phyloP scores from a whole-genome alignment of 139 green algal species.

The Chlamydomonas eustigma region DNA sequence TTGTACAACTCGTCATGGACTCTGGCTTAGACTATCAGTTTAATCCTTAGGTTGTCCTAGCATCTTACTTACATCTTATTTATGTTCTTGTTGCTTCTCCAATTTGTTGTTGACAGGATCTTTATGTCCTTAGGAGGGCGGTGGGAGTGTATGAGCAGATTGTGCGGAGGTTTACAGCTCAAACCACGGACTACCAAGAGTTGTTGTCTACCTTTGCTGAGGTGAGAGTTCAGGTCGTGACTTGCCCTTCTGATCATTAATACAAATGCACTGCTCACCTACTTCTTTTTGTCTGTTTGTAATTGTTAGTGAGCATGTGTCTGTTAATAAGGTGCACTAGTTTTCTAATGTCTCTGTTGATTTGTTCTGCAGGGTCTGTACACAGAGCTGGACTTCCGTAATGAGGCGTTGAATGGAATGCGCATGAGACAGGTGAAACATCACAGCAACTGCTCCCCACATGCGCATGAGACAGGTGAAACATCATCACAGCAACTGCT shows the following conservation, averaged over 20 bases:
- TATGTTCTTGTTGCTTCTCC: no score
- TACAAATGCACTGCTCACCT: no score
- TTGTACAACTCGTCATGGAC: no score
- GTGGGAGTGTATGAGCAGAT: conserved; percentile 79
- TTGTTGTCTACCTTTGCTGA: conserved; percentile 77
- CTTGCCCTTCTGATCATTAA: no score
- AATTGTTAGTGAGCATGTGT: no score
- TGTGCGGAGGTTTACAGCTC: conserved; percentile 61
- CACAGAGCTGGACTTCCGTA: conserved; percentile 91
- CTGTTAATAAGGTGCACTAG: no score
- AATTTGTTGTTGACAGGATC: no score
- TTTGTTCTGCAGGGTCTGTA: conserved; percentile 86
- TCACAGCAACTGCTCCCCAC: background rate
- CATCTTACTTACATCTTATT: no score
- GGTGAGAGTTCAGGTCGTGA: conserved; percentile 29
- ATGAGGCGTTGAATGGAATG: conserved; percentile 69
- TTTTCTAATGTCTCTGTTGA: background rate
- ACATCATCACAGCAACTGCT: background rate
- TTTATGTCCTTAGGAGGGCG: conserved; percentile 82
- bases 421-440: conserved; percentile 50
- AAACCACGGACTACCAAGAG: conserved; percentile 84
- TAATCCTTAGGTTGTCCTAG: no score
- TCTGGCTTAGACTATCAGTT: no score
- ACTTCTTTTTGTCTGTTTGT: no score
- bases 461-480: background rate